Evolutionary conservation across 345 rosid species (phyloP), one percentile per base, ranked within the genome.

Genomic region (Carallia brachiata): DNA sequence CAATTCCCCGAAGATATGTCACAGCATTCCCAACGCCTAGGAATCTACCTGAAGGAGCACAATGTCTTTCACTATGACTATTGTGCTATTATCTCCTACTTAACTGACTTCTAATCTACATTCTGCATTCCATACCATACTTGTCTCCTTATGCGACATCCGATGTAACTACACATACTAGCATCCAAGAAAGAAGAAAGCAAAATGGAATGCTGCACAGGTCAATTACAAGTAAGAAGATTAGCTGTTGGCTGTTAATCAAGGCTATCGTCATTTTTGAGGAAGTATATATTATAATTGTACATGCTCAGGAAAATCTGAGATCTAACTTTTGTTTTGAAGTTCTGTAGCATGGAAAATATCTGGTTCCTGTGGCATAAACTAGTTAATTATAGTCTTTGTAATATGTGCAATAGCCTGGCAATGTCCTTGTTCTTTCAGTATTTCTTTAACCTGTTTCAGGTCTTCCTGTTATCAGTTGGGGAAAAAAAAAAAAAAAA

Each of bases 1-100:
- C 79, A 63, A 73, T 61, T 58, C 89, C 87, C 48, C 97, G 85
- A 74, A 85, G 96, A 83, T 88, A 92, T 75, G 88, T 92, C 65
- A 74, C 84, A 61, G 90, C 89, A 40, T 72, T 89, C 54, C 90
- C 97, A 23, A 86, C 87, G 83, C 97, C 99, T 53, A 80, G 68
- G 77, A 80, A 86, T 81, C 83, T 92, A 66, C 99, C 99, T 30
- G 99, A 90, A 66, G 82, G 81, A 84, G 87, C 85, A 85, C 98
- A 83, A 66, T 90, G 99, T 84, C 91, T 92, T 53, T 81, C 99
- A 63, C 92, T 95, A 64, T 92, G 88, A 87, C 80, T 56, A 81
- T 71, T 79, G 60, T 19, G 53, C 70, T 54, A 67, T 37, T 36
- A 23, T 48, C 48, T 28, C 36, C 53, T 69, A 67, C 70, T 58